phyloP scores from a whole-genome alignment of 2,329 filamentous ascomycete genomes.

The Xylaria polymorpha region DNA sequence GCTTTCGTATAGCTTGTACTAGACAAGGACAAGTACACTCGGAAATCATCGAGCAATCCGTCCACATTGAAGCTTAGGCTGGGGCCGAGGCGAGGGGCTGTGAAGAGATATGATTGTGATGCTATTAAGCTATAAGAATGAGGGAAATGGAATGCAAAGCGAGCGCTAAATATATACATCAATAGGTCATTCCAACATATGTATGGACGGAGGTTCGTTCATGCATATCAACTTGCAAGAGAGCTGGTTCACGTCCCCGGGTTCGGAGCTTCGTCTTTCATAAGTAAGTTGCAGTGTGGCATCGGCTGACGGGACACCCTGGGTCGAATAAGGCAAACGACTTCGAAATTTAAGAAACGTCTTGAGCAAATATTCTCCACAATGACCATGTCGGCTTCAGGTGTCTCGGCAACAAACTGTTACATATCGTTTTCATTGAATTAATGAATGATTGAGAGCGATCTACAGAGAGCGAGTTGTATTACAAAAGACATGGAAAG shows the following conservation, averaged over 20 bases:
- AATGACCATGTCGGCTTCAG: background rate
- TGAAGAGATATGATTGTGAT: no score
- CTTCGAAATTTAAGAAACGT: conserved; percentile 8
- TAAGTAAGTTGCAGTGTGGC: no score
- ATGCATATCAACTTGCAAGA: conserved; percentile 2
- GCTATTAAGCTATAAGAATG: no score
- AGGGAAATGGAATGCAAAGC: no score
- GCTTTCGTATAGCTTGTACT: no score
- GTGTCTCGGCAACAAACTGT: background rate
- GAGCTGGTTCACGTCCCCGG: conserved; percentile 1
- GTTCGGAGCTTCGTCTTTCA: conserved; percentile 2
- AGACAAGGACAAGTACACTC: background rate
- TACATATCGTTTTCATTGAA: background rate
- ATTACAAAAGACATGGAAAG: background rate
- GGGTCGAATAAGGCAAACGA: background rate
- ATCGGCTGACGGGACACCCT: background rate
- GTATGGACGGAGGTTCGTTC: background rate
- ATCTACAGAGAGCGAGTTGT: background rate
- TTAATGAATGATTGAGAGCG: no score
- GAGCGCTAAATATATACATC: no score
- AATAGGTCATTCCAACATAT: no score
- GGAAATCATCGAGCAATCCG: no score
- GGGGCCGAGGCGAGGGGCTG: no score
- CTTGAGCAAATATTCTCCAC: background rate
- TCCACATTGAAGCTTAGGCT: no score